Evolutionary conservation across 2,329 filamentous ascomycete genomes (phyloP).

Genomic region (Lachnellula subtilissima): DNA sequence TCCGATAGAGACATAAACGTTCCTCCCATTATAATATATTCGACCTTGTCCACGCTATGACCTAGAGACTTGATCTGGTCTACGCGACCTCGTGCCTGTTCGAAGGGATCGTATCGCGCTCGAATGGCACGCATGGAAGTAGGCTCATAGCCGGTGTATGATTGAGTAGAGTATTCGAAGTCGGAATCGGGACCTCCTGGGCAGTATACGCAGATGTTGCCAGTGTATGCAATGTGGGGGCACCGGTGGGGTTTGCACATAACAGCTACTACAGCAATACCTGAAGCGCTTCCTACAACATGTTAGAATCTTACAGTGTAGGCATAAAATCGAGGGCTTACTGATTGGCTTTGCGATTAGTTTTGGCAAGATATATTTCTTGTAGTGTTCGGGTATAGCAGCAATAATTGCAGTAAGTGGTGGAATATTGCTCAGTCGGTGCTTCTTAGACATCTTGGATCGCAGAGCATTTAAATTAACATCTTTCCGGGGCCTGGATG

Average conservation of each 20-base stretch:
- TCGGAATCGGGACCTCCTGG: constrained; percentile 96
- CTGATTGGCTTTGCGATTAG: constrained; percentile 94
- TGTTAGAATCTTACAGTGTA: constrained; percentile 7
- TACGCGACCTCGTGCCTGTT: constrained; percentile 90
- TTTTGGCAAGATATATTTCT: constrained; percentile 97
- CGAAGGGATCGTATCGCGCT: constrained; percentile 94
- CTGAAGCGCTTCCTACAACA: constrained; percentile 76
- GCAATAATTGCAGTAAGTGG: constrained; percentile 96
- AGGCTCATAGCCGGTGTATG: constrained; percentile 96
- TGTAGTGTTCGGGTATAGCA: constrained; percentile 98
- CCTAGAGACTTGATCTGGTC: constrained; percentile 95
- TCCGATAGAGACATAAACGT: constrained; percentile 97
- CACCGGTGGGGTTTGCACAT: constrained; percentile 99
- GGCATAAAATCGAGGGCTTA: constrained; percentile 37
- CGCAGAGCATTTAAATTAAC: constrained; percentile 89
- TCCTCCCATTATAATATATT: constrained; percentile 99
- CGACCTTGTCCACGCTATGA: constrained; percentile 97
- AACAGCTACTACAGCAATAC: constrained; percentile 95
- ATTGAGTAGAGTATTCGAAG: constrained; percentile 98
- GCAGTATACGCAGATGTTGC: constrained; percentile 98
- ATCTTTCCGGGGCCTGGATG: constrained; percentile 70
- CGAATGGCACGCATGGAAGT: constrained; percentile 98
- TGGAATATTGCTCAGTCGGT: constrained; percentile 80
- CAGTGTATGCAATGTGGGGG: constrained; percentile 96
- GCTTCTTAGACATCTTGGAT: constrained; percentile 86